A percentile compares a stretch with the other conserved stretches of the same genome.
These are phyloP conservation scores for Pythium sp. DNA, from an alignment of 352 stramenopile genomes.

Conservation along the genomic window DNA sequence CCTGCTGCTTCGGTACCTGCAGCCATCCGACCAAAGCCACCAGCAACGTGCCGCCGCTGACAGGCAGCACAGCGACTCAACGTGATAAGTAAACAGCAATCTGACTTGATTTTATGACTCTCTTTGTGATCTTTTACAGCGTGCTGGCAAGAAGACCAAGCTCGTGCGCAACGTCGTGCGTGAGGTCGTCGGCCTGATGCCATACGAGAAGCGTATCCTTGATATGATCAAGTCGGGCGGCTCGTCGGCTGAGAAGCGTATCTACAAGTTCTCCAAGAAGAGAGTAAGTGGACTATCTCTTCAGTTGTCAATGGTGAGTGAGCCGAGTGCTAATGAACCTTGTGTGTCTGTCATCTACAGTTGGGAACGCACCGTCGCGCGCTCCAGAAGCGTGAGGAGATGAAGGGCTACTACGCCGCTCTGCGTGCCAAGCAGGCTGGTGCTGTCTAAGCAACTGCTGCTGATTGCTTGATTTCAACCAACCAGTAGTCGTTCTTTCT, in stretches of 20 bases:
- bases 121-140: conserved; percentile 27
- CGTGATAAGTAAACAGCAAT: neutral
- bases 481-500: conserved; percentile 26
- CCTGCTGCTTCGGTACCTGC: neutral
- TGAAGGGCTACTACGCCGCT: conserved; percentile 97
- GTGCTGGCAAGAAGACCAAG: conserved; percentile 93
- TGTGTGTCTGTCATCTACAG: conserved; percentile 23
- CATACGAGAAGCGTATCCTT: conserved; percentile 99
- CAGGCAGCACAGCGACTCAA: neutral
- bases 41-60: neutral
- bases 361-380: conserved; percentile 98
- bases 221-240: conserved; percentile 99
- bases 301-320: neutral
- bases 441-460: conserved; percentile 38
- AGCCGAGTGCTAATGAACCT: conserved; percentile 5
- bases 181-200: conserved; percentile 97
- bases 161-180: conserved; percentile 95
- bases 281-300: conserved; percentile 56
- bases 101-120: neutral
- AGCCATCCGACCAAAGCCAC: neutral
- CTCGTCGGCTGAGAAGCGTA: conserved; percentile 96
- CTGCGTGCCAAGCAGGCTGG: conserved; percentile 94
- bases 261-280: conserved; percentile 99
- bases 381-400: conserved; percentile 98
- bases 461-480: conserved; percentile 11